Base-by-base conservation (phyloP, 805 yeast genomes). In the Cyberlindnera samutprakarnensis region DNA sequence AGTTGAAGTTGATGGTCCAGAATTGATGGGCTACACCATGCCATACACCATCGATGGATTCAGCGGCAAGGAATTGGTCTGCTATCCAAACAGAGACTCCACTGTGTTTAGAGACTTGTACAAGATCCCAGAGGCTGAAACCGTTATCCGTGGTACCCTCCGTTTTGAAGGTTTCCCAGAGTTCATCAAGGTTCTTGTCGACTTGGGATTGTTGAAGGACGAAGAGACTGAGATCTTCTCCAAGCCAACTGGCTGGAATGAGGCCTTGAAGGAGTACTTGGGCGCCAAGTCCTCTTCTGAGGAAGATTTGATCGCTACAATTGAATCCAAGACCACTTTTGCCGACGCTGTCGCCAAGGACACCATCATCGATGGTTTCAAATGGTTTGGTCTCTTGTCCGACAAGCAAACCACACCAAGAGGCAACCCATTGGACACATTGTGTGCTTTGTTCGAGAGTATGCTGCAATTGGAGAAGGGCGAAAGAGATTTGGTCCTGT, bases 81-180 rank as follows among this genome's bases (percentile, higher is more conserved):
- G 87, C 54, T 92, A 92, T 66, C 97, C 98, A 53, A 92, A 92
- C 78, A 83, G 98, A 70, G 98, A 92, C 65, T 88, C 96, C 25
- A 86, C 96, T 39, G 73, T 81, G 36, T 92, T 85, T 74, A 83
- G 76, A 69, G 94, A 88, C 61, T 75, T 88, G 47, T 92, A 92
- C 65, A 62, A 73, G 54, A 92, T 92, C 41, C 98, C 98, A 46
- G 98, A 92, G 70, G 97, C 97, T 46, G 86, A 92, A 56, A 86
- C 95, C 38, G 86, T 90, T 41, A 74, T 92, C 54, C 83, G 98
- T 70, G 98, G 98, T 56, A 92, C 98, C 43, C 72, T 92, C 57
- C 78, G 98, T 68, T 92, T 72, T 77, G 96, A 87, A 68, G 98
- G 98, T 31, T 92, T 92, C 90, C 96, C 97, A 39, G 95, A 90